Evolutionary conservation across 1,284 basidiomycete species (phyloP), one percentile per base, ranked within the genome.

Genomic region (Ganoderma sinense): DNA sequence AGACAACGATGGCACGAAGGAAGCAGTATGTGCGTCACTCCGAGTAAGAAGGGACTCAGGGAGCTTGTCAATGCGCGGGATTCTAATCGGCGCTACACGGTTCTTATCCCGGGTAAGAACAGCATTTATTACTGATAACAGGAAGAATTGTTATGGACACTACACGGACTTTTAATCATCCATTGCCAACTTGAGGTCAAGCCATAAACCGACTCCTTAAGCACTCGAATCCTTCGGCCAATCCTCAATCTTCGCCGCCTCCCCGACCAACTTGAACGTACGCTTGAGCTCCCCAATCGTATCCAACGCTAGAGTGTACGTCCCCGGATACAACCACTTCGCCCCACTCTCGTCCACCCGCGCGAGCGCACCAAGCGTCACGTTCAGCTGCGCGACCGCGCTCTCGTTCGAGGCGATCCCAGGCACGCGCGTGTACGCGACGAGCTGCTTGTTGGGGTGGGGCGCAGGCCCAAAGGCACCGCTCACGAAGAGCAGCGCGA

Each of bases 401-500:
- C 79, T 82, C 41, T 75, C 69, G 14, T 84, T 81, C 0, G 84
- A 77, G 2, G 75, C 72, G 65, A 89, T 80, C 20, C 76, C 72
- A 67, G 85, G 83, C 26, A 86, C 75, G 56, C 87, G 84, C 23
- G 82, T 80, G 76, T 88, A 89, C 4, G 84, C 79, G 7, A 87
- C 80, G 58, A 89, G 84, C 71, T 83, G 78, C 77, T 89, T 88
- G 68, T 85, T 85, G 31, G 87, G 87, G 61, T 82, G 82, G 3
- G 88, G 88, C 26, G 82, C 76, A 2, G 87, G 86, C 2, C 87
- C 88, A 31, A 81, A 84, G 31, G 80, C 81, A 39, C 85, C 83
- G 67, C 81, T 85, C 68, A 84, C 77, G 77, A 89, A 89, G 11
- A 88, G 79, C 59, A 89, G 81, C n/a, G 85, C 83, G 45, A 87